A percentile compares a stretch with the other conserved stretches of the same genome.
Evolutionary conservation across 331 rosid genomes (phyloP).

Genomic region (Phaseolus coccineus): DNA sequence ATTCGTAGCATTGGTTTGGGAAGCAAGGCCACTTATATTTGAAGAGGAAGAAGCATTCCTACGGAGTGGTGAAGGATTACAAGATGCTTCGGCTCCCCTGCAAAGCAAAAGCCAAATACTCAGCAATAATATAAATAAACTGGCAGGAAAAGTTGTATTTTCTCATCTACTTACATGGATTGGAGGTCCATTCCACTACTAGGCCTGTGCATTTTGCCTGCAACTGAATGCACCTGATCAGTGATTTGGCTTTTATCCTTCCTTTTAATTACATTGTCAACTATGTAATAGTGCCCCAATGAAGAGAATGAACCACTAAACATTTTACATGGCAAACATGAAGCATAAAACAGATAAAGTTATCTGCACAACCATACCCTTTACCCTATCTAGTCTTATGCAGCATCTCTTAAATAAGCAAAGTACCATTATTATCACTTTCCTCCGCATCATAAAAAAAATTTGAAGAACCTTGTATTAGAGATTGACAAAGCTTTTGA

Average conservation of each 20-base stretch:
- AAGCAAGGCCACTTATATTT: constrained; percentile 70
- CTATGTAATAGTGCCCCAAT: constrained; percentile 2
- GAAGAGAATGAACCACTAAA: background rate
- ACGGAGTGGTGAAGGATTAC: constrained; percentile 69
- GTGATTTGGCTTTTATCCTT: constrained; percentile 17
- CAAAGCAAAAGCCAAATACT: constrained; percentile 32
- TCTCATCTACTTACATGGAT: constrained; percentile 59
- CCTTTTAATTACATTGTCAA: background rate
- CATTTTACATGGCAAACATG: background rate
- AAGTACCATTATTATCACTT: constrained; percentile 21
- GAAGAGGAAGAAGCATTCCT: constrained; percentile 88
- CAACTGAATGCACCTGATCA: constrained; percentile 45
- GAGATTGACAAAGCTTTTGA: constrained; percentile 27
- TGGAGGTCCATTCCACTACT: constrained; percentile 74
- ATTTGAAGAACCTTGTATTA: constrained; percentile 5
- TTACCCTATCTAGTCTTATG: background rate
- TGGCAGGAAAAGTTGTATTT: background rate
- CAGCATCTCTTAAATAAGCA: constrained; percentile 12
- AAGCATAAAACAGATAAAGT: background rate
- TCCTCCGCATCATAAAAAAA: background rate
- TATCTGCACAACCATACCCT: background rate
- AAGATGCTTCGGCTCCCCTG: constrained; percentile 69
- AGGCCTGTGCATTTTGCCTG: constrained; percentile 73
- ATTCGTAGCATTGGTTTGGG: constrained; percentile 57
- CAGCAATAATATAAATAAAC: background rate